These are phyloP conservation scores for Penicillium sp. DNA, from an alignment of 2,329 filamentous ascomycete genomes.

Conservation along the genomic window DNA sequence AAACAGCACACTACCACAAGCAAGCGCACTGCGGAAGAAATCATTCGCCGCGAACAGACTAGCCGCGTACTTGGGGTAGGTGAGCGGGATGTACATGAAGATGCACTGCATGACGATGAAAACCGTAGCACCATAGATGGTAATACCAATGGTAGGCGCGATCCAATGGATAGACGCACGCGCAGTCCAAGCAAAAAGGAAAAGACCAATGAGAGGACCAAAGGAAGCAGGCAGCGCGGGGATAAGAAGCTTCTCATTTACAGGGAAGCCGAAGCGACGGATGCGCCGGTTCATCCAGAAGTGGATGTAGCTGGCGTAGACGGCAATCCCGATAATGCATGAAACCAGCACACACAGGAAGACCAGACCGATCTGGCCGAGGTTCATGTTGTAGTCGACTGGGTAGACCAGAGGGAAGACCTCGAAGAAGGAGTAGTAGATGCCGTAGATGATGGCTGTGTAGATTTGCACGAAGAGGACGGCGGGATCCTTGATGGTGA, in stretches of 20 bases:
- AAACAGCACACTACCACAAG: constrained; percentile 26
- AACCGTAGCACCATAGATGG: constrained; percentile 30
- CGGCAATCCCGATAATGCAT: constrained; percentile 44
- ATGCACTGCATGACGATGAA: constrained; percentile 39
- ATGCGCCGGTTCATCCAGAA: constrained; percentile 48
- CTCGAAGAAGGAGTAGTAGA: constrained; percentile 53
- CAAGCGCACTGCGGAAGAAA: constrained; percentile 23
- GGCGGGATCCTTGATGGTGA: constrained; percentile 55
- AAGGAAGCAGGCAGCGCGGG: constrained; percentile 49
- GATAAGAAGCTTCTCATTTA: constrained; percentile 47
- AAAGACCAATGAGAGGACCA: constrained; percentile 51
- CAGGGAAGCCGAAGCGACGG: constrained; percentile 41
- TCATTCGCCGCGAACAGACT: constrained; percentile 34
- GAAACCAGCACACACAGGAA: constrained; percentile 55
- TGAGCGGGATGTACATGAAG: constrained; percentile 33
- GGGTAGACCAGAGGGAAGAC: constrained; percentile 58
- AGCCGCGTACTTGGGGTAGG: constrained; percentile 29
- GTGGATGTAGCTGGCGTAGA: constrained; percentile 47
- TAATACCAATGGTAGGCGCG: constrained; percentile 33
- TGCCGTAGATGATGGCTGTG: constrained; percentile 50
- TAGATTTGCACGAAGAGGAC: constrained; percentile 57
- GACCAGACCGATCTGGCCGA: constrained; percentile 51
- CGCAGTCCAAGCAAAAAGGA: constrained; percentile 40
- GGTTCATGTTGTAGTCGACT: constrained; percentile 51
- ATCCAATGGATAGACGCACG: constrained; percentile 31